Evolutionary conservation across 768 basidiomycete species (phyloP).

Genomic region (Tricholoma sp.): DNA sequence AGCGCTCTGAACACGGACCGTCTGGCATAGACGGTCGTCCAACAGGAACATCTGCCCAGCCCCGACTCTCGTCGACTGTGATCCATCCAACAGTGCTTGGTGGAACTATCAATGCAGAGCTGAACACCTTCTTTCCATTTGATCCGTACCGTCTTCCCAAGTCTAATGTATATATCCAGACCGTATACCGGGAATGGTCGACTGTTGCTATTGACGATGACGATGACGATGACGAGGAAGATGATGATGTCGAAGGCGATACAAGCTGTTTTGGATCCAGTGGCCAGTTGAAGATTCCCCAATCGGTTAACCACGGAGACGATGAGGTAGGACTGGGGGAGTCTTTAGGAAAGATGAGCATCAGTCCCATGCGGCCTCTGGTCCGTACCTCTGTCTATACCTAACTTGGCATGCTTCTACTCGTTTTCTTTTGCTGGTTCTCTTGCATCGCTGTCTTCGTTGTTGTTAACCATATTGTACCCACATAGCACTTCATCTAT

Average conservation of each 20-base stretch:
- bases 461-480: background rate
- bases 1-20: conserved; percentile 51
- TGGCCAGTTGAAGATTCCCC: conserved; percentile 12
- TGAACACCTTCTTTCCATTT: conserved; percentile 97
- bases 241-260: conserved; percentile 45
- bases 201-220: conserved; percentile 75
- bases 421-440: conserved; percentile 6
- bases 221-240: conserved; percentile 61
- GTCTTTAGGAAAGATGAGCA: conserved; percentile 80
- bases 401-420: conserved; percentile 5
- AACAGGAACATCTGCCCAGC: background rate
- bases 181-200: conserved; percentile 88
- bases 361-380: conserved; percentile 51
- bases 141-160: conserved; percentile 91
- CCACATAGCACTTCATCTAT: background rate
- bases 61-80: background rate
- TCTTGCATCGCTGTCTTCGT: background rate
- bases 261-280: conserved; percentile 12
- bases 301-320: conserved; percentile 13
- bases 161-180: conserved; percentile 71
- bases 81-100: conserved; percentile 24
- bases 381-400: conserved; percentile 13
- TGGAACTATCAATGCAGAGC: conserved; percentile 50
- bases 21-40: conserved; percentile 14
- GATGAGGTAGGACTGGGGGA: conserved; percentile 54